phyloP scores from a whole-genome alignment of 805 yeast genomes.

The Wickerhamiella azyma region DNA sequence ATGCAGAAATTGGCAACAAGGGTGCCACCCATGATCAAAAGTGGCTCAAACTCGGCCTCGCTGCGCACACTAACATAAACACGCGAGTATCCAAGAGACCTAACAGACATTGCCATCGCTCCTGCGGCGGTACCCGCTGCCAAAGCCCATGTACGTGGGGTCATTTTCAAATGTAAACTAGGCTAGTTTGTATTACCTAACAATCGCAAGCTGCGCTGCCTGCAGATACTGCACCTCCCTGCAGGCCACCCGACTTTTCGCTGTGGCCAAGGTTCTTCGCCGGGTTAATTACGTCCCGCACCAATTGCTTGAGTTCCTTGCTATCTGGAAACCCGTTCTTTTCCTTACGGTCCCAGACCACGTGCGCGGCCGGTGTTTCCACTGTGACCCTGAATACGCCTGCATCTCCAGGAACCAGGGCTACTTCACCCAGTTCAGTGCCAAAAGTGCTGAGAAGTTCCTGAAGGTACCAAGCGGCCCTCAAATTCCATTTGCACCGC shows the following conservation, averaged over 20 bases:
- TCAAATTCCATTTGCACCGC: conserved; percentile 73
- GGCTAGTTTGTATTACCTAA: background rate
- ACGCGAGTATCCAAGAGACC: conserved; percentile 25
- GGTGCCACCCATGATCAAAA: conserved; percentile 41
- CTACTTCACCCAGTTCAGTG: conserved; percentile 38
- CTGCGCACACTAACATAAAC: conserved; percentile 42
- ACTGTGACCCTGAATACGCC: conserved; percentile 53
- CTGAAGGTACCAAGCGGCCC: conserved; percentile 81
- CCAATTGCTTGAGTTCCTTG: conserved; percentile 55
- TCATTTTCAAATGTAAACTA: too few relatives aligned
- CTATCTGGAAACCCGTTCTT: conserved; percentile 80
- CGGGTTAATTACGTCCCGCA: conserved; percentile 49
- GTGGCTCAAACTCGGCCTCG: conserved; percentile 44
- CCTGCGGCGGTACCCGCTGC: conserved; percentile 8
- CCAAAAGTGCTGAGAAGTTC: conserved; percentile 77
- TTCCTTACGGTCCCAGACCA: conserved; percentile 44
- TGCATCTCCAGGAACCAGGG: conserved; percentile 33
- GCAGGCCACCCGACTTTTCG: conserved; percentile 27
- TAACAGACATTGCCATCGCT: conserved; percentile 2
- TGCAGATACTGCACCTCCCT: background rate
- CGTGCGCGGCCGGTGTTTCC: conserved; percentile 27
- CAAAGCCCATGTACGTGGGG: conserved; percentile 13
- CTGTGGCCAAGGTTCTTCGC: conserved; percentile 47
- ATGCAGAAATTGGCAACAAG: conserved; percentile 58
- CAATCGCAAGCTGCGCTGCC: background rate